These are phyloP conservation scores for Phytophthora kernoviae DNA, from an alignment of 352 stramenopile species.

Conservation along the genomic window DNA sequence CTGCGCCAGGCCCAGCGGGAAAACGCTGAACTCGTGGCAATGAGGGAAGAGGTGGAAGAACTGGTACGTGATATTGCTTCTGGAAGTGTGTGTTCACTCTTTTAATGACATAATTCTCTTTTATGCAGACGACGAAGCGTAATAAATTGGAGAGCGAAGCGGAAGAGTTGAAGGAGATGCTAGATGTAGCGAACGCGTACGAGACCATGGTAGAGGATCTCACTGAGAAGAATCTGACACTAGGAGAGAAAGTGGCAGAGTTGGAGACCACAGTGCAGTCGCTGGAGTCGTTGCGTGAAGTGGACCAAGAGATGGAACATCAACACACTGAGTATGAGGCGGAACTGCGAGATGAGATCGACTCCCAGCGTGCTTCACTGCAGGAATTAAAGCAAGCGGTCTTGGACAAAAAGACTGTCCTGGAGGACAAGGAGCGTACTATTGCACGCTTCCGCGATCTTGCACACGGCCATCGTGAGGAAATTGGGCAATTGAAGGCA, in stretches of 20 bases:
- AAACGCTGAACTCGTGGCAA: constrained; percentile 59
- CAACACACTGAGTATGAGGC: constrained; percentile 85
- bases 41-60: constrained; percentile 78
- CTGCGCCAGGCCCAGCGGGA: constrained; percentile 77
- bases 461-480: constrained; percentile 66
- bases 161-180: constrained; percentile 87
- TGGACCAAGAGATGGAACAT: constrained; percentile 90
- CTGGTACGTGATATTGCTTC: constrained; percentile 40
- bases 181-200: constrained; percentile 87
- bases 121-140: constrained; percentile 55
- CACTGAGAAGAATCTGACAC: constrained; percentile 86
- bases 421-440: constrained; percentile 83
- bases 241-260: constrained; percentile 83
- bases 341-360: constrained; percentile 75
- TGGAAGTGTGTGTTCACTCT: background rate
- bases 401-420: constrained; percentile 53
- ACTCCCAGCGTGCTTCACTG: constrained; percentile 52
- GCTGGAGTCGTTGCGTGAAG: constrained; percentile 80
- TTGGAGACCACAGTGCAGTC: constrained; percentile 72
- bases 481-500: constrained; percentile 74
- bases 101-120: background rate
- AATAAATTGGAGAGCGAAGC: constrained; percentile 61
- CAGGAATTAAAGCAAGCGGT: constrained; percentile 66
- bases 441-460: constrained; percentile 83
- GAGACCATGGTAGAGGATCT: constrained; percentile 90